Base-by-base conservation (phyloP, 345 rosid genomes). In the Euphorbia lathyris region DNA sequence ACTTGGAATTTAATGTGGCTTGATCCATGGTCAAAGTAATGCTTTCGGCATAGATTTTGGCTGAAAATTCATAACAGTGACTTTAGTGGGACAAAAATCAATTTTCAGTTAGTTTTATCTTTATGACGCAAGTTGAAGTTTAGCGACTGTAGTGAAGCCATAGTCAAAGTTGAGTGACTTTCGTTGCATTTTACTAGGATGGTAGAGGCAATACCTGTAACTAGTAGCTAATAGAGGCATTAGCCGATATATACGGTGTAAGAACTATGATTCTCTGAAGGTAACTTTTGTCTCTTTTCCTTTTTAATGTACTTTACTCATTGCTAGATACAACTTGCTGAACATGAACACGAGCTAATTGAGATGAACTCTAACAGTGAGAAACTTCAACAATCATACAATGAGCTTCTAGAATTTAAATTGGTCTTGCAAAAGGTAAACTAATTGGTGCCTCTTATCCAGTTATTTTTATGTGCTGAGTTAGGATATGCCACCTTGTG, bases 301-400 rank as follows among this genome's bases (percentile, higher is more conserved):
- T 7, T 34, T 34, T 34, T 34, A 3, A 34, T 34, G 6, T 73
- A 23, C 69, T 78, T 74, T n/a, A 74, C 58, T 63, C 34, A 19
- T 67, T 72, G 65, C 45, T 88, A 94, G 98, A 62, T 81, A 58
- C 93, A 87, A 84, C 97, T 94, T 70, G 87, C 88, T 30, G 96
- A 91, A 71, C 95, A 88, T 72, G 98, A 94, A 71, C 92, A 82
- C 55, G 98, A 94, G 75, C 86, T 94, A 53, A 82, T 88, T 78
- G 98, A 94, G 80, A 88, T 90, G 93, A 94, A 90, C 74, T 91
- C 97, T 22, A 94, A 94, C 77, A 79, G 92, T 80, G 98, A 88
- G 85, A 88, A 83, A 81, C 98, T 94, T 78, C 89, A 81, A 69
- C 92, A 86, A 78, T 78, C 92, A 27, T 88, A 86, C 81, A 94